Evolutionary conservation across 2,329 filamentous ascomycete species (phyloP).

Genomic region (Claviceps digitariae): DNA sequence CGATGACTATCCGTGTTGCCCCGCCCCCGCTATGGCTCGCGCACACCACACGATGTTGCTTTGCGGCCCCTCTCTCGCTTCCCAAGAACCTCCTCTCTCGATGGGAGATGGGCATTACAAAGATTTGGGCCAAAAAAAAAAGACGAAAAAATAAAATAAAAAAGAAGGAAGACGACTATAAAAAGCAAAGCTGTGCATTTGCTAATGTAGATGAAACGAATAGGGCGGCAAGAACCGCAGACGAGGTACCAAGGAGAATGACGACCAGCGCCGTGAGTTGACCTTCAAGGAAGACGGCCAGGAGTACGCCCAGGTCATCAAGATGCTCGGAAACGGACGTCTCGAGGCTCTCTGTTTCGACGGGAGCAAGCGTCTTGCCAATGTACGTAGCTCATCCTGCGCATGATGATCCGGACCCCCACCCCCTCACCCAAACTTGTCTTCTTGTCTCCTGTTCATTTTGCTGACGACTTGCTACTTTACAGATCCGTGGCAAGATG

Average conservation of each 20-base stretch:
- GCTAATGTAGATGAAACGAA: slow-evolving; percentile 19
- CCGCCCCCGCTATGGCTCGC: slow-evolving; percentile 15
- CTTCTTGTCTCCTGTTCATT: no score
- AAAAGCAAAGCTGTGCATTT: slow-evolving; percentile 2
- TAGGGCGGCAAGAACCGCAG: slow-evolving; percentile 96
- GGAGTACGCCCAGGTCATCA: slow-evolving; percentile 45
- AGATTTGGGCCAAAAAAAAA: not conserved
- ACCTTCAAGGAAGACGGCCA: slow-evolving; percentile 99
- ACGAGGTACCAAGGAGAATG: slow-evolving; percentile 98
- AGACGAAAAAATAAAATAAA: not conserved
- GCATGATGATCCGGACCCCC: not conserved
- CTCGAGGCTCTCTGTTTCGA: slow-evolving; percentile 93
- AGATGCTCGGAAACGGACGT: slow-evolving; percentile 93
- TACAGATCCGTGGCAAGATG: slow-evolving; percentile 67
- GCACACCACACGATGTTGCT: slow-evolving; percentile 2
- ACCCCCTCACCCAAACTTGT: no score
- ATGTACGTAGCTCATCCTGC: slow-evolving; percentile 18
- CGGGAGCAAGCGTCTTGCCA: slow-evolving; percentile 39
- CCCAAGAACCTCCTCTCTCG: no score
- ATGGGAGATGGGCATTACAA: not conserved
- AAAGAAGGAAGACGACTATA: not conserved
- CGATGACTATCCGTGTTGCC: slow-evolving; percentile 8
- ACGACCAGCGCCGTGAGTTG: slow-evolving; percentile 97
- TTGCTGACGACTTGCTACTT: not conserved
- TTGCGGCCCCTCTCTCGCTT: not conserved